phyloP scores from a whole-genome alignment of 129 eudicot species.

The Glebionis coronaria region DNA sequence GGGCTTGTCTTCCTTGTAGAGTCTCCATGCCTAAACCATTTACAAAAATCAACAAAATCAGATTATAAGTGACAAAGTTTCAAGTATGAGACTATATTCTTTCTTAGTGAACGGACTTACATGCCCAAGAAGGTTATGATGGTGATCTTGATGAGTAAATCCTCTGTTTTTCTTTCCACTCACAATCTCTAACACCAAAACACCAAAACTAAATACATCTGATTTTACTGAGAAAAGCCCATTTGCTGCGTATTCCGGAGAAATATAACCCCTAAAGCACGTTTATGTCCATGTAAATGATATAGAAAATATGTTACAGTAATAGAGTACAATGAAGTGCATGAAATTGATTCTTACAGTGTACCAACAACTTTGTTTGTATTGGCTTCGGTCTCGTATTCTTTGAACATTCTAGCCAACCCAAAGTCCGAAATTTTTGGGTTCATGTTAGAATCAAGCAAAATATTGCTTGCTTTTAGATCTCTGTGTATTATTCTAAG shows the following conservation, averaged over 20 bases:
- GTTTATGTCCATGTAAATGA: neutral
- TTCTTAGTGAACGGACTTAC: conserved; percentile 23
- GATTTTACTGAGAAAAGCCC: conserved; percentile 31
- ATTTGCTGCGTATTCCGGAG: conserved; percentile 28
- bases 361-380: conserved; percentile 39
- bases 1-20: conserved; percentile 20
- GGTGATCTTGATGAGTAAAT: conserved; percentile 26
- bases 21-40: conserved; percentile 29
- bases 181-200: conserved; percentile 24
- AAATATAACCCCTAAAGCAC: conserved; percentile 14
- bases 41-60: neutral
- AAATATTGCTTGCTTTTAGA: conserved; percentile 40
- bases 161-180: conserved; percentile 37
- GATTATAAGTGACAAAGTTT: neutral
- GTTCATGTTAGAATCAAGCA: conserved; percentile 33
- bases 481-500: conserved; percentile 30
- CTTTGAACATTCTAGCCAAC: conserved; percentile 38
- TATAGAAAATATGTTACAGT: neutral
- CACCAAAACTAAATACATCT: conserved; percentile 33
- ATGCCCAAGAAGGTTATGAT: conserved; percentile 27
- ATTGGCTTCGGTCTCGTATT: conserved; percentile 27
- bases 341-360: conserved; percentile 23
- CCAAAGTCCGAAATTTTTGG: conserved; percentile 51
- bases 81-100: neutral
- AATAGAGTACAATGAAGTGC: neutral